Evolutionary conservation across 2,329 filamentous ascomycete genomes (phyloP).

Genomic region (Aspergillus udagawae): DNA sequence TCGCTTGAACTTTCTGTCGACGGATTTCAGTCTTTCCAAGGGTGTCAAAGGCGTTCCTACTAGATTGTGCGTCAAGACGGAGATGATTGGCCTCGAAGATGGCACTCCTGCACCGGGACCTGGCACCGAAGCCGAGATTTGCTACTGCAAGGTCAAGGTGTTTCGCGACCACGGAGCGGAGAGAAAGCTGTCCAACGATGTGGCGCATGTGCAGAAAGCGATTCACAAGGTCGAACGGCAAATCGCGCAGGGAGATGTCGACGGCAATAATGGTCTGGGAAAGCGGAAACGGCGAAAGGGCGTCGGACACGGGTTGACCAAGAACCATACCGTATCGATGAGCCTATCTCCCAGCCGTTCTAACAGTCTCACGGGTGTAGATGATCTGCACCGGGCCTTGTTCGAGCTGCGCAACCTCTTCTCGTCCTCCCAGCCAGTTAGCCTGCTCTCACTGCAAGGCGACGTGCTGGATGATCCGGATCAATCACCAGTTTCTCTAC

Average conservation of each 20-base stretch:
- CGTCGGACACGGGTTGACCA: constrained; percentile 27
- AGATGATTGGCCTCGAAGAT: constrained; percentile 47
- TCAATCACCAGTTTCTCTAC: constrained; percentile 29
- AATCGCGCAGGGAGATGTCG: constrained; percentile 65
- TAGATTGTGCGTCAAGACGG: constrained; percentile 81
- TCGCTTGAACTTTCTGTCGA: constrained; percentile 92
- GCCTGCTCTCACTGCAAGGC: constrained; percentile 31
- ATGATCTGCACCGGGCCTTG: constrained; percentile 34
- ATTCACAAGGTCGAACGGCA: constrained; percentile 93
- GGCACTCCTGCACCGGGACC: constrained; percentile 30
- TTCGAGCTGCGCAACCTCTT: constrained; percentile 35
- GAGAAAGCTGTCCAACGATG: constrained; percentile 83
- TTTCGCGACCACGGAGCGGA: constrained; percentile 91
- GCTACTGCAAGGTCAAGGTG: constrained; percentile 89
- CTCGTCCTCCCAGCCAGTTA: constrained; percentile 30
- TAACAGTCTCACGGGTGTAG: constrained; percentile 67
- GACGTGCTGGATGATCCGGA: constrained; percentile 37
- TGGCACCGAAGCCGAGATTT: constrained; percentile 47
- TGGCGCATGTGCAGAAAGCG: constrained; percentile 86
- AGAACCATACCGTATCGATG: neutral
- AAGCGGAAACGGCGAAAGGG: constrained; percentile 56
- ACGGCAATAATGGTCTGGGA: constrained; percentile 47
- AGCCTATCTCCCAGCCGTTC: constrained; percentile 35
- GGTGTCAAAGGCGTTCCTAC: constrained; percentile 93
- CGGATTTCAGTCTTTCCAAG: constrained; percentile 94